A percentile compares a stretch with the other conserved stretches of the same genome.
These are phyloP conservation scores for Ceratopteris richardii DNA, from an alignment of 75 land plant genomes.

Conservation along the genomic window DNA sequence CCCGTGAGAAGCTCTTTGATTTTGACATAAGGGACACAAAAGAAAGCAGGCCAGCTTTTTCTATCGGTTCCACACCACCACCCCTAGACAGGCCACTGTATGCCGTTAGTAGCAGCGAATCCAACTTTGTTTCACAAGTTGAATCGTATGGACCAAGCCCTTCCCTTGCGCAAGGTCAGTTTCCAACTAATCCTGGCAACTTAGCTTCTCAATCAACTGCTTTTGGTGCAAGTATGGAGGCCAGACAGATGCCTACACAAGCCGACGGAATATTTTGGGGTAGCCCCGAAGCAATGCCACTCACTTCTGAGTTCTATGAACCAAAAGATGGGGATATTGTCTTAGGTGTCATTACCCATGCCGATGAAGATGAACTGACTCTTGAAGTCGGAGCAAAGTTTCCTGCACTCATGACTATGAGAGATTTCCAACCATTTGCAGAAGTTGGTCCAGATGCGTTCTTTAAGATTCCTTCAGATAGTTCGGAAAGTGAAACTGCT, in stretches of 20 bases:
- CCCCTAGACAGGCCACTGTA: background rate
- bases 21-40: background rate
- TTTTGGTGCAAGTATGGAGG: no score
- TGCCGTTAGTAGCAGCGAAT: background rate
- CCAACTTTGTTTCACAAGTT: background rate
- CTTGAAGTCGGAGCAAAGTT: background rate
- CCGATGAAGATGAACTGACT: background rate
- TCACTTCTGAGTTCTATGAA: background rate
- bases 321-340: slow-evolving; percentile 1
- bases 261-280: background rate
- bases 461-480: background rate
- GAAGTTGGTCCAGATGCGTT: background rate
- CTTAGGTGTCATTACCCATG: background rate
- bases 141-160: background rate
- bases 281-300: background rate
- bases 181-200: background rate
- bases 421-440: slow-evolving; percentile 2
- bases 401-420: background rate
- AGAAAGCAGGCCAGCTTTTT: background rate
- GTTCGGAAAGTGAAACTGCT: background rate
- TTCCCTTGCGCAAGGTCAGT: background rate
- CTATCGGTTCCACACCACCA: background rate
- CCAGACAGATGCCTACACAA: background rate
- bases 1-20: background rate
- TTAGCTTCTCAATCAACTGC: background rate